Evolutionary conservation across 2,329 filamentous ascomycete species (phyloP).

Genomic region (Colletotrichum agaves): DNA sequence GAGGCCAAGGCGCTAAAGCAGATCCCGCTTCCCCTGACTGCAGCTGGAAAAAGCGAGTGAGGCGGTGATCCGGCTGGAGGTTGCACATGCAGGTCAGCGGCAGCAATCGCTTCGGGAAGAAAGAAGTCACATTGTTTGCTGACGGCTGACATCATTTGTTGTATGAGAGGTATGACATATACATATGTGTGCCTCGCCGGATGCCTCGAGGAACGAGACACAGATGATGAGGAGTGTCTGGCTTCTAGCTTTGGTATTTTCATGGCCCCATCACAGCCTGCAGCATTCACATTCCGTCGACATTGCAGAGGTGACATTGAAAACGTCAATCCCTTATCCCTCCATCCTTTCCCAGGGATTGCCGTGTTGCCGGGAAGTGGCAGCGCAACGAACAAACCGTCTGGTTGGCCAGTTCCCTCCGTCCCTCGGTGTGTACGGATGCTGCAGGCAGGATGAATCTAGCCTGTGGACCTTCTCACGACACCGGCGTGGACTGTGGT

Average conservation of each 20-base stretch:
- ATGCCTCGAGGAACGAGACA: no score
- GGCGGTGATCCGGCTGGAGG: neutral
- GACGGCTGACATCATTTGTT: no score
- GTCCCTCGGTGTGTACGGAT: no score
- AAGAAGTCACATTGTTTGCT: no score
- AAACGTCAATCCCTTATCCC: conserved; percentile 2
- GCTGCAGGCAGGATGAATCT: no score
- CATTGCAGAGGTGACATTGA: neutral
- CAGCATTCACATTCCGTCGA: neutral
- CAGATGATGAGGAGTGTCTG: no score
- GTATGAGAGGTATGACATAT: no score
- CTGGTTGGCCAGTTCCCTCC: neutral
- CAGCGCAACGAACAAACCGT: neutral
- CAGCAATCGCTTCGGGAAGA: neutral
- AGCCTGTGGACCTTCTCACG: no score
- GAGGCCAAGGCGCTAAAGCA: conserved; percentile 2
- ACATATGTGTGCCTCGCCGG: no score
- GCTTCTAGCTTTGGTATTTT: neutral
- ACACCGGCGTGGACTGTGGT: no score
- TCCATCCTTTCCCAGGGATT: neutral
- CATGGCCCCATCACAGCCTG: no score
- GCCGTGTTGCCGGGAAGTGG: neutral
- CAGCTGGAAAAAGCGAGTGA: neutral
- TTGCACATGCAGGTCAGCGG: neutral
- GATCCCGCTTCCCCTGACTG: neutral